These are phyloP conservation scores for Aegilops umbellulata DNA, from an alignment of 176 grass and related monocot genomes.

Conservation along the genomic window DNA sequence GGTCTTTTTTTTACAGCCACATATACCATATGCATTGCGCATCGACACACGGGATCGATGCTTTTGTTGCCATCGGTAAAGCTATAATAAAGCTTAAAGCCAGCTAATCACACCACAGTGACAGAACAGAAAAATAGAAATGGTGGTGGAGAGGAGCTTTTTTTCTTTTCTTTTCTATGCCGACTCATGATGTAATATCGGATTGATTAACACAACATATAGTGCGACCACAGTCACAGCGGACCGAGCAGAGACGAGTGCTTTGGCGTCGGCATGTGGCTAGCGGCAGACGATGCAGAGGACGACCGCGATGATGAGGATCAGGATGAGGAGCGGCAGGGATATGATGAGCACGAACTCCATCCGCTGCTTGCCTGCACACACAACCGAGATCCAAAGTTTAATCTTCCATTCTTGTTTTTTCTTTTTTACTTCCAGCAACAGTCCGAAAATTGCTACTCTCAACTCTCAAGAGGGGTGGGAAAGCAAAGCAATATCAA, in stretches of 20 bases:
- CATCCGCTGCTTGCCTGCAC: constrained; percentile 41
- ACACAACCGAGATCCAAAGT: not conserved
- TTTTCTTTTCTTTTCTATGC: not conserved
- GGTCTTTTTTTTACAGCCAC: not conserved
- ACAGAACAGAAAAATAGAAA: not conserved
- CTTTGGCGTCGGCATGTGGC: not conserved
- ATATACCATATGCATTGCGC: not conserved
- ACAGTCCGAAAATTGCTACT: not conserved
- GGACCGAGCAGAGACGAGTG: not conserved
- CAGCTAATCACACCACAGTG: constrained; percentile 15
- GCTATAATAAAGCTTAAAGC: not conserved
- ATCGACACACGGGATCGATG: not conserved
- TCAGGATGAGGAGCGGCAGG: constrained; percentile 61
- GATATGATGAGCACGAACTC: constrained; percentile 78
- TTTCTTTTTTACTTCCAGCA: not conserved
- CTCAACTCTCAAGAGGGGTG: too few relatives aligned
- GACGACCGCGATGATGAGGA: constrained; percentile 44
- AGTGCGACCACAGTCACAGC: not conserved
- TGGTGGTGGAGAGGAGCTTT: not conserved
- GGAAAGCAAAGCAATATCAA: too few relatives aligned
- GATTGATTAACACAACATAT: not conserved
- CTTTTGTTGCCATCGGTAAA: not conserved
- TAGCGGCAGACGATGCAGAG: constrained; percentile 67
- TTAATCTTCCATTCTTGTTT: not conserved
- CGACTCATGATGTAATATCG: not conserved